Base-by-base conservation (phyloP, 2,329 filamentous ascomycete genomes). In the Phoma sp. region DNA sequence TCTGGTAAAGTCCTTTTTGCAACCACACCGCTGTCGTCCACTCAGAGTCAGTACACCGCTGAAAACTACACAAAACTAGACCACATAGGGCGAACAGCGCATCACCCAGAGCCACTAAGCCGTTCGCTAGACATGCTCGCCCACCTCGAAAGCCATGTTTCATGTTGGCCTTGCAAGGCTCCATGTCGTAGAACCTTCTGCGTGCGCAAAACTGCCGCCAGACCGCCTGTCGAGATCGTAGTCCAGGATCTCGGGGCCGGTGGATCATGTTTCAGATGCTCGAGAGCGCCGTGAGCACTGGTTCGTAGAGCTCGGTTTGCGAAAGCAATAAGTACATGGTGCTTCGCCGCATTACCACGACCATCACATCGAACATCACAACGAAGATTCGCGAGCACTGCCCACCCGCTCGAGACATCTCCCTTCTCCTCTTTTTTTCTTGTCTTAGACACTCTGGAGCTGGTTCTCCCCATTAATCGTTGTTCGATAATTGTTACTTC, bases 371-470 rank as follows among this genome's bases (percentile, higher is more conserved):
- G 30, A 47, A 35, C 52, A 55, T 50, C 46, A 47, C 42, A 46
- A 30, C 27, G 39, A 55, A 27, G 46, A 55, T 32, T 55, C 46
- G 52, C 46, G 52, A 50, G 61, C 64, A 60, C 58, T 62, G 64
- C 61, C 62, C 70, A 58, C 71, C 75, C 68, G 73, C 66, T 66
- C 66, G 47, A 61, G 46, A 76, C 70, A 68, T 72, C 66, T 77
- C 67, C 65, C 75, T 68, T 64, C 73, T 68, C 57, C 55, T 47
- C 54, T 56, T 60, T 61, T 58, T 65, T 75, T 74, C 71, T 70
- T 76, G 74, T 74, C 71, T 69, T 73, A 66, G 67, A 73, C 66
- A 69, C 61, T 47, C 52, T 62, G 73, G 78, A 80, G 78, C 78
- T 71, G 78, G 78, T 74, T 51, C 78, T 78, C 75, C 66, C 50